A percentile compares a stretch with the other conserved stretches of the same genome.
These are phyloP conservation scores for Meyerozyma elateridarum DNA, from an alignment of 1,139 yeast genomes.

Conservation along the genomic window DNA sequence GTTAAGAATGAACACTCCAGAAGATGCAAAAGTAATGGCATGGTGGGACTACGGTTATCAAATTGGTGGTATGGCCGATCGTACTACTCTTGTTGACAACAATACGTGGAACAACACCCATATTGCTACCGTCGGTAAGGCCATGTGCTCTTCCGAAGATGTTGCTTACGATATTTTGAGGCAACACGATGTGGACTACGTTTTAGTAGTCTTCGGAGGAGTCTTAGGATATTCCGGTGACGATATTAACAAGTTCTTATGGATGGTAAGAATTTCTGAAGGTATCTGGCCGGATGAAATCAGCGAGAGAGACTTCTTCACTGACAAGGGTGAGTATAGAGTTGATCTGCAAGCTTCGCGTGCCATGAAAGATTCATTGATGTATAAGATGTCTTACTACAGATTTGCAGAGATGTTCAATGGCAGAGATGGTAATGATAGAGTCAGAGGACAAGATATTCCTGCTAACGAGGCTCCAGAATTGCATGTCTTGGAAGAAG, in stretches of 20 bases:
- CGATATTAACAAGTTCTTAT: slow-evolving; percentile 91
- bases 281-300: slow-evolving; percentile 99
- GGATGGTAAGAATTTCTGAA: slow-evolving; percentile 99
- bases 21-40: slow-evolving; percentile 93
- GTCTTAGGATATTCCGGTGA: slow-evolving; percentile 92
- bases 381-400: slow-evolving; percentile 95
- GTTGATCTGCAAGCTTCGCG: slow-evolving; percentile 78
- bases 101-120: slow-evolving; percentile 99
- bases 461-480: slow-evolving; percentile 53
- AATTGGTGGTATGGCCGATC: slow-evolving; percentile 99
- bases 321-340: slow-evolving; percentile 80
- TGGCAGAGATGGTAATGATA: slow-evolving; percentile 69
- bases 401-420: slow-evolving; percentile 72
- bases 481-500: slow-evolving; percentile 84
- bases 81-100: slow-evolving; percentile 97
- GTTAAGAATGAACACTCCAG: slow-evolving; percentile 96
- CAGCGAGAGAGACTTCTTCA: slow-evolving; percentile 78
- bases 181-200: slow-evolving; percentile 93
- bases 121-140: slow-evolving; percentile 99
- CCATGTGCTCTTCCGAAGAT: slow-evolving; percentile 89
- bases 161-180: slow-evolving; percentile 82
- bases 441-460: slow-evolving; percentile 83
- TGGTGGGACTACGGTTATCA: slow-evolving; percentile 99
- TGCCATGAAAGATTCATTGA: slow-evolving; percentile 81
- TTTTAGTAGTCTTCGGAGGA: slow-evolving; percentile 92